Conservation (phyloP, 78 protist genomes). For the Pelomyxa schiedti region DNA sequence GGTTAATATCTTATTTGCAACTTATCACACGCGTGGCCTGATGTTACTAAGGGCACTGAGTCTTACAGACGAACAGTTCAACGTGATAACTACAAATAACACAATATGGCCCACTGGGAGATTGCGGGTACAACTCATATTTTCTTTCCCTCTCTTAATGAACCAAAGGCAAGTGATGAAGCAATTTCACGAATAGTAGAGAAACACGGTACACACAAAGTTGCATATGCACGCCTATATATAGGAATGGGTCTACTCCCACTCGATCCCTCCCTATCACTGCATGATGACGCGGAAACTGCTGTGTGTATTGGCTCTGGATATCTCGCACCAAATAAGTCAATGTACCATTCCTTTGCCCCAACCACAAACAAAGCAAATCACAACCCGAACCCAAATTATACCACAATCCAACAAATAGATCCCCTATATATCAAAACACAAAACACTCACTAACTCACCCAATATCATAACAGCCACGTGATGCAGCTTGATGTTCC, state of each 20-base stretch:
- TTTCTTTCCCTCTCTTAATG: too few relatives aligned
- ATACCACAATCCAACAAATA: too few relatives aligned
- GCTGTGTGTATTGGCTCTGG: background rate
- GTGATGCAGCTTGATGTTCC: background rate
- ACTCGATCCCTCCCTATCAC: background rate
- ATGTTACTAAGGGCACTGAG: background rate
- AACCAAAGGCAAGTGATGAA: background rate
- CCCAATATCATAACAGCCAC: too few relatives aligned
- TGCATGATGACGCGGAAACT: background rate
- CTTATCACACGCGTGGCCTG: background rate
- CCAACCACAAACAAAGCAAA: too few relatives aligned
- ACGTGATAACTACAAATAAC: background rate
- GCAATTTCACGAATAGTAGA: background rate
- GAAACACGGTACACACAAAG: background rate
- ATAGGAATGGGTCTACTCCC: background rate
- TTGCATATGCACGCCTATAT: background rate
- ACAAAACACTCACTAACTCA: too few relatives aligned
- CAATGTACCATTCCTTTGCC: too few relatives aligned
- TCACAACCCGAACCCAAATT: too few relatives aligned
- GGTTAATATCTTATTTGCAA: too few relatives aligned
- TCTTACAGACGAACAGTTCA: background rate
- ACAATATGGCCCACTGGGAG: background rate
- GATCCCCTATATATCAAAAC: too few relatives aligned
- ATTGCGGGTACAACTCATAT: too few relatives aligned
- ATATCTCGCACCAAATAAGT: background rate